Conservation (phyloP, 257 asterid genomes). For the Solanum dulcamara region DNA sequence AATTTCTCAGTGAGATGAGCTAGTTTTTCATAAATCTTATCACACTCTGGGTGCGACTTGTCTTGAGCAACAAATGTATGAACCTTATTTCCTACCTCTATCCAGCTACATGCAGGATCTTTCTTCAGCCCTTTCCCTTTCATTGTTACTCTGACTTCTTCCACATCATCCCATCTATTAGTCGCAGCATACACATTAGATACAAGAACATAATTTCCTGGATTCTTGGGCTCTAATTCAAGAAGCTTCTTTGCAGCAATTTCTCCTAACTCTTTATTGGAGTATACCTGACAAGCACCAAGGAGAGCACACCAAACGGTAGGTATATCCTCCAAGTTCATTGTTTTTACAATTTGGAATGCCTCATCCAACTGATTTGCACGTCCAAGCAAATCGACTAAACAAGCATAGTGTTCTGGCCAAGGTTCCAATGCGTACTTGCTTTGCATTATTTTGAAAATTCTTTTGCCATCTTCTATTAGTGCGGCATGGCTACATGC, state of each 20-base stretch:
- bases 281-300: constrained; percentile 57
- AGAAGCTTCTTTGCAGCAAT: constrained; percentile 67
- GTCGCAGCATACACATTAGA: constrained; percentile 61
- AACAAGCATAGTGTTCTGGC: constrained; percentile 76
- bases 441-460: constrained; percentile 38
- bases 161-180: constrained; percentile 70
- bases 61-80: constrained; percentile 58
- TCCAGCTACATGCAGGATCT: constrained; percentile 94
- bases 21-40: constrained; percentile 38
- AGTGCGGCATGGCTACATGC: constrained; percentile 85
- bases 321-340: constrained; percentile 46
- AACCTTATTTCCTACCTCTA: constrained; percentile 43
- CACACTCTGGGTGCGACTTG: constrained; percentile 48
- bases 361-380: constrained; percentile 73
- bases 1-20: constrained; percentile 35
- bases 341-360: constrained; percentile 29
- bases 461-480: constrained; percentile 50
- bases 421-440: constrained; percentile 59
- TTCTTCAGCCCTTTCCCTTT: constrained; percentile 53
- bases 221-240: constrained; percentile 57
- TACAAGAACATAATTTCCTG: constrained; percentile 67
- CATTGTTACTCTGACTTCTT: constrained; percentile 52
- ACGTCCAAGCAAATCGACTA: constrained; percentile 84
- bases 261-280: constrained; percentile 55
- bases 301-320: constrained; percentile 74